Base-by-base conservation (phyloP, 495 filamentous ascomycete species). In the Glarea lozoyensis region DNA sequence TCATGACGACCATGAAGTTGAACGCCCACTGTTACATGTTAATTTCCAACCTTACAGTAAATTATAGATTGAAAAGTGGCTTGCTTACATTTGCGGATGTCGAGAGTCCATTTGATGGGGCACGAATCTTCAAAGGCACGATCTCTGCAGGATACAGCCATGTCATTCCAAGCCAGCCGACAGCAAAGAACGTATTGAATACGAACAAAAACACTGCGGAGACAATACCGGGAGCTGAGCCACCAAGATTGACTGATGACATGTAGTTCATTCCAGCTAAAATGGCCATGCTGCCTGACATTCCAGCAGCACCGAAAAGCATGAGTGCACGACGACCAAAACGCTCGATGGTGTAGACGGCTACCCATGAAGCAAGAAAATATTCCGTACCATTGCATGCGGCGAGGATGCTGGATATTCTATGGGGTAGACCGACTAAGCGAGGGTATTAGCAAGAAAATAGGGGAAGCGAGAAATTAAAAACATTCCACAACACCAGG, bases 91-190 rank as follows among this genome's bases (percentile, higher is more conserved):
- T 78, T 1, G 72, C 69, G 7, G 40, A 33, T 0, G 82, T 86
- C 0, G 78, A 73, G 10, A 87, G 60, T 10, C 83, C 84, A 46
- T 85, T 88, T 23, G 81, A 78, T 1, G 81, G 81, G 1, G 82
- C 84, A 16, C 84, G 74, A 51, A 84, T 85, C 24, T 78, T 73
- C 29, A 87, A 61, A 12, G 81, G 82, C 2, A 82, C 80, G 50
- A 87, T 79, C 54, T 86, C 82, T 42, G 79, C 83, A 1, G 78
- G 76, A 54, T 87, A 88, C 17, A 88, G 63, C 81, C 65, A 23
- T 47, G 79, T 80, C 79, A 86, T 86, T 21, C 81, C 82, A 16
- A 86, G 67, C 83, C 82, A 86, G 12, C 82, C 83, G 43, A 84
- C 63, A 3, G 81, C 81, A 51, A 86, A 88, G 65, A 86, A 86